Percentiles rank a stretch among this genome's conserved stretches.
Evolutionary conservation across 768 basidiomycete species (phyloP).

Genomic region (Peribolospora baueri): DNA sequence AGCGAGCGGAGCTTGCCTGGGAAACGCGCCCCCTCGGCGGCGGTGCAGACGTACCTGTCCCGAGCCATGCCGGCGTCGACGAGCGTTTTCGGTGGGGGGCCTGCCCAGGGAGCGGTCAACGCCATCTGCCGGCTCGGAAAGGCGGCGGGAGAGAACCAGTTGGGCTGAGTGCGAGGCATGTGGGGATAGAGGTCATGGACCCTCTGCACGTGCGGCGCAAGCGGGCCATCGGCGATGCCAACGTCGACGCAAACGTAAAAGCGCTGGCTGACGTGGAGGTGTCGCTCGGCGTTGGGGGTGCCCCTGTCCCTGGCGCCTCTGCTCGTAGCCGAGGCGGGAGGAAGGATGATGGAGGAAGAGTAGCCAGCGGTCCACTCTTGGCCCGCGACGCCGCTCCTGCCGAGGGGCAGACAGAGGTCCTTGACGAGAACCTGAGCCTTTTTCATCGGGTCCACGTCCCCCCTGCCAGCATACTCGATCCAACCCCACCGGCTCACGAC

Average conservation of each 20-base stretch:
- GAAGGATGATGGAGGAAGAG: slow-evolving; percentile 12
- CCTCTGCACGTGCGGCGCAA: slow-evolving; percentile 5
- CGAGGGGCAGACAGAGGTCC: slow-evolving; percentile 11
- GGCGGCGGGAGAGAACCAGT: slow-evolving; percentile 9
- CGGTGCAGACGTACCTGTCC: background rate
- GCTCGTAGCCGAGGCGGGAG: slow-evolving; percentile 6
- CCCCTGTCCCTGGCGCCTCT: background rate
- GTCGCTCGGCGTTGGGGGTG: slow-evolving; percentile 5
- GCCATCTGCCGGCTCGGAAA: slow-evolving; percentile 3
- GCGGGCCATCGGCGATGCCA: slow-evolving; percentile 11
- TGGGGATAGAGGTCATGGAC: slow-evolving; percentile 8
- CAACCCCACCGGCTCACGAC: slow-evolving; percentile 14
- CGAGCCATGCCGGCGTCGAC: background rate
- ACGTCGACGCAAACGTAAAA: slow-evolving; percentile 15
- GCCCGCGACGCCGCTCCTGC: slow-evolving; percentile 1
- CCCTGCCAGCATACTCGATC: slow-evolving; percentile 11
- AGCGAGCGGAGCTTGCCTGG: slow-evolving; percentile 15
- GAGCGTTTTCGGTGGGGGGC: no score
- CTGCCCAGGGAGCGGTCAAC: no score
- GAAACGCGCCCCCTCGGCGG: slow-evolving; percentile 2
- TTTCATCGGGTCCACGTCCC: slow-evolving; percentile 11
- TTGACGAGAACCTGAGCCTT: slow-evolving; percentile 13
- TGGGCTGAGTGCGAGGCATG: slow-evolving; percentile 10
- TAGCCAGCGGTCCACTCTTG: slow-evolving; percentile 12
- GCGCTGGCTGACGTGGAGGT: slow-evolving; percentile 12